phyloP scores from a whole-genome alignment of 2,329 filamentous ascomycete species.

The Fusarium incarnatum region DNA sequence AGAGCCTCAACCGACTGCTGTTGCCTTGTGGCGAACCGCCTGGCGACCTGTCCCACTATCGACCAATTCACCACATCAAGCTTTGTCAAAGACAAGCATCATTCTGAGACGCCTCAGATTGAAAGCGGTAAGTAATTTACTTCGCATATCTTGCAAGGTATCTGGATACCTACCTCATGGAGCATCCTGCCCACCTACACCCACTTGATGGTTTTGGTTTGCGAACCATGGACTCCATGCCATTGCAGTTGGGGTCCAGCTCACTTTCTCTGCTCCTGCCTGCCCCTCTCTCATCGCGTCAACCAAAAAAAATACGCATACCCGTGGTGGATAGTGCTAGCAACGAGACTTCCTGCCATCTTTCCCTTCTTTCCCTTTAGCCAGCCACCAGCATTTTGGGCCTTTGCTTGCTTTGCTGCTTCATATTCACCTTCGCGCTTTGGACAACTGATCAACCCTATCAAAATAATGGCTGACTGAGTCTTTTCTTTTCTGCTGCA shows the following conservation, averaged over 20 bases:
- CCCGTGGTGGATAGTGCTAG: no score
- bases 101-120: neutral
- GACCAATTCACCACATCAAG: neutral
- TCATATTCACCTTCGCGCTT: neutral
- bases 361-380: neutral
- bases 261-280: no score
- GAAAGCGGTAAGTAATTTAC: neutral
- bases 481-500: neutral
- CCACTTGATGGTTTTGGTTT: neutral
- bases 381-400: neutral
- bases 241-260: neutral
- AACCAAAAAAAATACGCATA: neutral
- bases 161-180: neutral
- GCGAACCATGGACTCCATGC: no score
- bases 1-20: conserved; percentile 10
- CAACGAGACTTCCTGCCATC: no score
- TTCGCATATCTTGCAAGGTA: neutral
- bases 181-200: neutral
- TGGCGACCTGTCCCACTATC: neutral
- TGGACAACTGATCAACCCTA: neutral
- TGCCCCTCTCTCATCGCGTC: neutral
- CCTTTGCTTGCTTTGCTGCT: neutral
- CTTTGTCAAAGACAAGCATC: neutral
- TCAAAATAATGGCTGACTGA: conserved; percentile 13
- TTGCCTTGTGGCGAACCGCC: conserved; percentile 12